Base-by-base conservation (phyloP, 257 asterid genomes). In the Verbena officinalis region DNA sequence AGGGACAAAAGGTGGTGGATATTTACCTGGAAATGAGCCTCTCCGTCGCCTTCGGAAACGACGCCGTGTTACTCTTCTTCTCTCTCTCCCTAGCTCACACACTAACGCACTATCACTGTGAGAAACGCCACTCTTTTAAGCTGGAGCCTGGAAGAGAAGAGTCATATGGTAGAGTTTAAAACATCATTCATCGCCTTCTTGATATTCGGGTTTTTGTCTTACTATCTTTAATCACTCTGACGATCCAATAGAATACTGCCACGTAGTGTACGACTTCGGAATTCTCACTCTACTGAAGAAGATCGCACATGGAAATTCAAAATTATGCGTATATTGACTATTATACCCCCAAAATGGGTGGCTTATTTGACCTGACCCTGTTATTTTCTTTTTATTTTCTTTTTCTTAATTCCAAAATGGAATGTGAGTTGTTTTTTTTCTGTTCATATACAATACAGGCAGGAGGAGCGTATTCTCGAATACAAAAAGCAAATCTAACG, bases 391-490 rank as follows among this genome's bases (percentile, higher is more conserved):
- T 55, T 30, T 19, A 49, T 19, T 9, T 16, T 31, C 0, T 61
- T 43, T 34, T 16, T 1, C 11, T 40, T 8, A 9, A 9, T 15
- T 1, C 3, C 4, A 9, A 54, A 27, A n/a, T 53, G 65, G 49
- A 10, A 38, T 39, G 3, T 67, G 65, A 15, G 40, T 9, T 31
- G 72, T 67, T 3, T 6, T 10, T 13, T 24, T 46, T 15, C 30
- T 42, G 16, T 42, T 5, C 11, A 39, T 27, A 17, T 45, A 72
- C 50, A 44, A 17, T 45, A 72, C 50, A 44, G 65, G 51, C 19
- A 11, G 24, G 64, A 30, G 84, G 84, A 79, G 84, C 84, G 81
- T 72, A 48, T 53, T 40, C 65, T 3, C 42, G 15, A 7, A 8
- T 55, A 49, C n/a, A 62, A 73, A 54, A 55, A 27, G 46, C 44